A percentile compares a stretch with the other conserved stretches of the same genome.
Conservation (phyloP, 352 stramenopile genomes). For the Hyaloperonospora brassicae region DNA sequence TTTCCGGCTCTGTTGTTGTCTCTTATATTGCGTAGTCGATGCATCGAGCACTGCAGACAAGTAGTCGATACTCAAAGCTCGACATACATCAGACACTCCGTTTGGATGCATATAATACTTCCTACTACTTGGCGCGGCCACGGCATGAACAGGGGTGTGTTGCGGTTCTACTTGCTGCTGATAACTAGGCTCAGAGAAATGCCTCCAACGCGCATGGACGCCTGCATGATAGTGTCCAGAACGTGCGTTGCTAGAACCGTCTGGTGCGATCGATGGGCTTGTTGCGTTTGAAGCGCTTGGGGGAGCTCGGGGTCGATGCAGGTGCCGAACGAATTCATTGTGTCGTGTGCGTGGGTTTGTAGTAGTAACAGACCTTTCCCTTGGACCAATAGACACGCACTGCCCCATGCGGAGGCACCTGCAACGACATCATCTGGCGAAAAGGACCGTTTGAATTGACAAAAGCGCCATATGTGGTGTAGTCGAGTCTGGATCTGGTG, state of each 20-base stretch:
- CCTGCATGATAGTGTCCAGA: conserved; percentile 24
- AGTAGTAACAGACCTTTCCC: conserved; percentile 62
- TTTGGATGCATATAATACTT: conserved; percentile 67
- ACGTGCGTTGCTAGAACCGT: conserved; percentile 9
- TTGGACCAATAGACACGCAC: conserved; percentile 67
- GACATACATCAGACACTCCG: conserved; percentile 59
- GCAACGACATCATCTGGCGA: conserved; percentile 4
- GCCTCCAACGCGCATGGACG: conserved; percentile 53
- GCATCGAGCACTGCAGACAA: conserved; percentile 44
- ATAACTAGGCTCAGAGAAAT: conserved; percentile 24
- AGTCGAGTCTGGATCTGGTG: too few relatives aligned
- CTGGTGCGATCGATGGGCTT: not conserved
- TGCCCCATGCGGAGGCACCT: conserved; percentile 46
- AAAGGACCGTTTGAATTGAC: not conserved
- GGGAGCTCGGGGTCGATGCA: not conserved
- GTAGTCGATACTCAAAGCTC: conserved; percentile 66
- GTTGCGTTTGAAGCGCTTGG: too few relatives aligned
- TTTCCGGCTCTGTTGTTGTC: conserved; percentile 1
- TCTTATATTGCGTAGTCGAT: not conserved
- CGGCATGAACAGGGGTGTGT: conserved; percentile 27
- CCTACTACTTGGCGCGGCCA: conserved; percentile 57
- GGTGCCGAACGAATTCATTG: conserved; percentile 48
- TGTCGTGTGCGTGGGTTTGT: conserved; percentile 38
- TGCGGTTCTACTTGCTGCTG: conserved; percentile 1
- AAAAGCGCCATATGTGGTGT: too few relatives aligned